Base-by-base conservation (phyloP, 805 yeast species). In the Soucietia sequanensis region DNA sequence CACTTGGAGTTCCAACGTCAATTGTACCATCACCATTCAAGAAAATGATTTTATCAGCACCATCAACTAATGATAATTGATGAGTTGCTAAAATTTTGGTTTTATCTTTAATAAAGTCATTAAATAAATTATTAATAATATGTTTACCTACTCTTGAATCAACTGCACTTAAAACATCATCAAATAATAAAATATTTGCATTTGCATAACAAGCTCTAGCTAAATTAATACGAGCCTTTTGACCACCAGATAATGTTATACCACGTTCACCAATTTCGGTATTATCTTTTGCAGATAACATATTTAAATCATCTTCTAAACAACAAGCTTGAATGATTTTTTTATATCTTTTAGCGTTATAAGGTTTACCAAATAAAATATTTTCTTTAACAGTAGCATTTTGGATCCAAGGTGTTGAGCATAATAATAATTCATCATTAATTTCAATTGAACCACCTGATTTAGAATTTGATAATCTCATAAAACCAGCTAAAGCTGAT, bases 191-290 rank as follows among this genome's bases (percentile, higher is more conserved):
- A 14, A 61, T 57, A 17, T 54, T 50, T 8, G 63, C 51, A 25
- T 53, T 50, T 7, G 62, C 48, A 46, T 68, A 68, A 21, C 55
- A 60, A 5, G 72, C 70, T 48, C 73, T 58, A 14, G 73, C 73
- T 50, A 68, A 58, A 45, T 60, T 65, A 33, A 68, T 60, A 47
- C 73, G 51, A 16, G 73, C 72, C 44, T 66, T 66, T 49, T 68
- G 73, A 12, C 73, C 73, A 17, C 73, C 73, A 23, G 71, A 65
- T 27, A 68, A 56, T 1, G 69, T 68, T 33, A 67, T 54, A 36
- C 73, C 73, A 38, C 69, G 54, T 48, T 68, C 73, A 34, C 73
- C 72, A 35, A 68, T 62, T 46, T 68, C 72, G 13, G 72, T 67
- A 29, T 46, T 37, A 44, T 68, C 73, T 10, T 61, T 54, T 23